phyloP scores from a whole-genome alignment of 805 yeast genomes.

The Komagataella pseudopastoris region DNA sequence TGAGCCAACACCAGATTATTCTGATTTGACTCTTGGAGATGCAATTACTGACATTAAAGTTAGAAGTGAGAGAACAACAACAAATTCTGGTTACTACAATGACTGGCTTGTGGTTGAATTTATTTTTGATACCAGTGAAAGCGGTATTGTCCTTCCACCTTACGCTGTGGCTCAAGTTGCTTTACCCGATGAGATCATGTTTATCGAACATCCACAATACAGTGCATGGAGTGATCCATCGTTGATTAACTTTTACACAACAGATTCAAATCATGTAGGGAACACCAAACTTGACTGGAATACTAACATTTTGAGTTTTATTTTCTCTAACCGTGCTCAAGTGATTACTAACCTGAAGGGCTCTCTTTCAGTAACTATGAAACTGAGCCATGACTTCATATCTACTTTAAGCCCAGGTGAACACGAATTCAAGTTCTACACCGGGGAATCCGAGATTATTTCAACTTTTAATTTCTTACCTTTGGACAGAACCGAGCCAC shows the following conservation, averaged over 20 bases:
- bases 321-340: not conserved
- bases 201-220: not conserved
- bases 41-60: not conserved
- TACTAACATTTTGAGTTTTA: not conserved
- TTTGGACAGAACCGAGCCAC: not conserved
- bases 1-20: not conserved
- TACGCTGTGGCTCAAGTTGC: not conserved
- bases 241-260: not conserved
- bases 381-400: not conserved
- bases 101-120: not conserved
- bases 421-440: not conserved
- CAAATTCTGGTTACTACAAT: not conserved
- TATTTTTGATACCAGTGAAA: not conserved
- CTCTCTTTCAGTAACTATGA: not conserved
- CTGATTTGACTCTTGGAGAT: not conserved
- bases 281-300: not conserved
- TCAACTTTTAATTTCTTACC: not conserved
- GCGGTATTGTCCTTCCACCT: not conserved
- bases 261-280: not conserved
- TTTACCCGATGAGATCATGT: not conserved
- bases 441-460: not conserved
- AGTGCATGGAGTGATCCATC: not conserved
- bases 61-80: not conserved
- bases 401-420: not conserved
- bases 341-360: not conserved